phyloP scores from a whole-genome alignment of 2,329 filamentous ascomycete genomes.

The Cladophialophora exuberans region DNA sequence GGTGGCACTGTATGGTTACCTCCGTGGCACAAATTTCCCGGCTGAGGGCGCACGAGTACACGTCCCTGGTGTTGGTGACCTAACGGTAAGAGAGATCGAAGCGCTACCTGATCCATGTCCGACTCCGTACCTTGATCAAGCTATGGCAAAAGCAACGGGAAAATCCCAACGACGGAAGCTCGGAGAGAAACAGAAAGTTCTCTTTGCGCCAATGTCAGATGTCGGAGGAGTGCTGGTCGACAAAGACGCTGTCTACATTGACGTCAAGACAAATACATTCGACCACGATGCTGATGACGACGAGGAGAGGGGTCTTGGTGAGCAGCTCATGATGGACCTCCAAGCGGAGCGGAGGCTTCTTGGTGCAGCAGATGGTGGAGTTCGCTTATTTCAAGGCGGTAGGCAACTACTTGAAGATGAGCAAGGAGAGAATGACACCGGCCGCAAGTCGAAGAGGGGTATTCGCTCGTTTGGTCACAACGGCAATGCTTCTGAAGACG shows the following conservation, averaged over 20 bases:
- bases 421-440: conserved; percentile 60
- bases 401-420: conserved; percentile 56
- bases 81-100: conserved; percentile 81
- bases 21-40: conserved; percentile 92
- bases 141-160: conserved; percentile 78
- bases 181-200: conserved; percentile 93
- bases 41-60: conserved; percentile 85
- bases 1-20: conserved; percentile 87
- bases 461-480: conserved; percentile 55
- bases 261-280: conserved; percentile 73
- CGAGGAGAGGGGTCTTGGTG: conserved; percentile 83
- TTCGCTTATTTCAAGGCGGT: conserved; percentile 83
- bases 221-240: conserved; percentile 95
- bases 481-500: conserved; percentile 52
- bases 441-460: conserved; percentile 58
- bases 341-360: conserved; percentile 81
- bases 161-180: conserved; percentile 79
- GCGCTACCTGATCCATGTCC: conserved; percentile 91
- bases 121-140: conserved; percentile 87
- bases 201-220: conserved; percentile 98
- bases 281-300: conserved; percentile 62
- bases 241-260: conserved; percentile 93
- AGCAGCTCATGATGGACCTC: conserved; percentile 89
- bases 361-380: conserved; percentile 78
- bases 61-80: conserved; percentile 88